Evolutionary conservation across 495 filamentous ascomycete species (phyloP), one percentile per base, ranked within the genome.

Genomic region (Tuber aestivum): DNA sequence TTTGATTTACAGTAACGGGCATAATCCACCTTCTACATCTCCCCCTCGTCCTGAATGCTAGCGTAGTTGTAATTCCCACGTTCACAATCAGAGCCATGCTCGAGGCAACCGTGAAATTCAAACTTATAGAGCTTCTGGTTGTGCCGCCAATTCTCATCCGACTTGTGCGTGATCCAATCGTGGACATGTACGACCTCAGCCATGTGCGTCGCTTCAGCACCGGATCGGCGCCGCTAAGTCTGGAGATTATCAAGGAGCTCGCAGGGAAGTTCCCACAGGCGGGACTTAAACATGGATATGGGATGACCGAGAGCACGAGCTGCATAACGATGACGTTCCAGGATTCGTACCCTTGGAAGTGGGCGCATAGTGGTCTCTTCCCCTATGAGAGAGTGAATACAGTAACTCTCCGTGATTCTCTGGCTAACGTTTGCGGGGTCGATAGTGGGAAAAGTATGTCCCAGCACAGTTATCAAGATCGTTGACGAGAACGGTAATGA

Each of bases 61-160:
- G 87, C 37, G 35, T 88, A 86, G 48, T 80, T 81, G 88, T 90
- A 85, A 87, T 92, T 71, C 87, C 88, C 0, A 74, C 82, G 1
- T 92, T 91, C 83, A 88, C 85, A 37, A 87, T 91, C 83, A 82
- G 87, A 56, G 72, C 74, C 35, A 88, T 92, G 86, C 86, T 91
- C 23, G 77, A 84, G 35, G 87, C 87, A 0, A 84, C 89, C 18
- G 83, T 84, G 48, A 81, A 87, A 71, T 87, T 89, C 78, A 78
- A 87, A 70, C 85, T 92, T 72, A 83, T 78, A 0, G 90, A 92
- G 74, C 78, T 92, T 70, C 87, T 91, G 61, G 86, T 91, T 76
- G 91, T 92, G 6, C 91, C 91, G 10, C 91, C 91, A 0, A 91
- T 92, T 74, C 84, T 92, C 8, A 91, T 93, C 75, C 87, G 91